Conservation (phyloP, 768 basidiomycete genomes). For the Termitomyces sp. region DNA sequence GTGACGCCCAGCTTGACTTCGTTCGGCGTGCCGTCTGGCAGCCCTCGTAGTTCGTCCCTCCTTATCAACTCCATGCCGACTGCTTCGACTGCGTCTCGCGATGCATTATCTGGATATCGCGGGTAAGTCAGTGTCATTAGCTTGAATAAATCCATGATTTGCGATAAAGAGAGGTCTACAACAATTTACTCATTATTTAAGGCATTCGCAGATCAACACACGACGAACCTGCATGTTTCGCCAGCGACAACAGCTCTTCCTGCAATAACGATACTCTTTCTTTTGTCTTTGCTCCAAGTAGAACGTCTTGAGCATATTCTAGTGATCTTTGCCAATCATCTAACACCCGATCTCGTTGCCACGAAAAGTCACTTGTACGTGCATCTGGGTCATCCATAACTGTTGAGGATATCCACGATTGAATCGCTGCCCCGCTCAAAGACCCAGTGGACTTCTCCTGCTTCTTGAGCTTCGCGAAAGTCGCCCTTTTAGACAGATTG, state of each 20-base stretch:
- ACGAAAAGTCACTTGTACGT: constrained; percentile 25
- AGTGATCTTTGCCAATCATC: constrained; percentile 51
- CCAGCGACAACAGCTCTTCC: constrained; percentile 55
- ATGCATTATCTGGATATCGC: constrained; percentile 68
- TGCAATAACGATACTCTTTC: constrained; percentile 51
- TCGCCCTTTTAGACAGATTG: constrained; percentile 32
- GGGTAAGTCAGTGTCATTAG: constrained; percentile 74
- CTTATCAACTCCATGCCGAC: constrained; percentile 60
- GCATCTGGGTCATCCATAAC: constrained; percentile 24
- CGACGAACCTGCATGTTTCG: constrained; percentile 49
- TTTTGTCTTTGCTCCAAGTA: constrained; percentile 52
- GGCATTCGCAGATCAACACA: constrained; percentile 3
- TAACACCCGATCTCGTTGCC: constrained; percentile 51
- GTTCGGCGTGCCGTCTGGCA: constrained; percentile 28
- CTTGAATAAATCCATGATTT: constrained; percentile 64
- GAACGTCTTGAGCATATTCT: constrained; percentile 41
- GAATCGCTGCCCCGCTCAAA: constrained; percentile 51
- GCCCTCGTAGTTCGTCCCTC: constrained; percentile 52
- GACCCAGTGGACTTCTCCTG: constrained; percentile 32
- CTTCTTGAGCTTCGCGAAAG: constrained; percentile 44
- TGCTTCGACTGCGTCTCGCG: constrained; percentile 64
- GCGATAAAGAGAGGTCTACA: constrained; percentile 54
- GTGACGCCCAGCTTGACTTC: constrained; percentile 51
- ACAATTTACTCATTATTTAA: neutral
- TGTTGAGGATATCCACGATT: constrained; percentile 59